These are phyloP conservation scores for Mycosphaerella sp. DNA, from an alignment of 2,329 filamentous ascomycete genomes.

Conservation along the genomic window DNA sequence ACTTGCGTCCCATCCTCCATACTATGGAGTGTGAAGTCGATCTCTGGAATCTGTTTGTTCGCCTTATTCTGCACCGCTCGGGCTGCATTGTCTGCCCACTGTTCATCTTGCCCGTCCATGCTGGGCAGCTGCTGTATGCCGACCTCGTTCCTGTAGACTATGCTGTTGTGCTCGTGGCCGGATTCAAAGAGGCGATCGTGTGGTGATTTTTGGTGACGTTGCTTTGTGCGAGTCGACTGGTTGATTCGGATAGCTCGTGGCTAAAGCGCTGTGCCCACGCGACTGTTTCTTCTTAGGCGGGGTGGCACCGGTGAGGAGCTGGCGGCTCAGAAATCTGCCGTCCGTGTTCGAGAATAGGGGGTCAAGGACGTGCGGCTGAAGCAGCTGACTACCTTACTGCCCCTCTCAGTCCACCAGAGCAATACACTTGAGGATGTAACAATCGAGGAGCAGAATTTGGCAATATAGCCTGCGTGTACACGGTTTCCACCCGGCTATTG, in stretches of 20 bases:
- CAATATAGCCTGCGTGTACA: not conserved
- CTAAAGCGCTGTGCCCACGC: slow-evolving; percentile 11
- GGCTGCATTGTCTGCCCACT: slow-evolving; percentile 73
- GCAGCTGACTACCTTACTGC: no score
- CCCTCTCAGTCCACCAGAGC: not conserved
- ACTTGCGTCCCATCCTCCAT: slow-evolving; percentile 98
- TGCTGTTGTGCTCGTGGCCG: not conserved
- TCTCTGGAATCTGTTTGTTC: slow-evolving; percentile 71
- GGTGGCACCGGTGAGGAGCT: slow-evolving; percentile 10
- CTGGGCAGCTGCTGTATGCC: slow-evolving; percentile 9
- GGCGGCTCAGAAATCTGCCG: not conserved
- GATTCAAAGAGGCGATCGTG: not conserved
- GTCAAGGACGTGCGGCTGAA: not conserved
- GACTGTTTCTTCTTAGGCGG: slow-evolving; percentile 1
- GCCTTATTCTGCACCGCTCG: slow-evolving; percentile 92
- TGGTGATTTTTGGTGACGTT: not conserved
- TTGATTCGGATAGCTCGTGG: slow-evolving; percentile 8
- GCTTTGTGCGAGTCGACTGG: not conserved
- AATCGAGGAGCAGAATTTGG: not conserved
- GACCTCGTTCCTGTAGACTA: not conserved
- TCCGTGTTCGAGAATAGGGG: not conserved
- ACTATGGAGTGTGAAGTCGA: slow-evolving; percentile 95
- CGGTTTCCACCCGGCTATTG: not conserved
- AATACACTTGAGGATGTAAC: not conserved
- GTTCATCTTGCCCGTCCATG: slow-evolving; percentile 36